These are phyloP conservation scores for Peltaster fructicola DNA, from an alignment of 2,329 filamentous ascomycete species.

Conservation along the genomic window DNA sequence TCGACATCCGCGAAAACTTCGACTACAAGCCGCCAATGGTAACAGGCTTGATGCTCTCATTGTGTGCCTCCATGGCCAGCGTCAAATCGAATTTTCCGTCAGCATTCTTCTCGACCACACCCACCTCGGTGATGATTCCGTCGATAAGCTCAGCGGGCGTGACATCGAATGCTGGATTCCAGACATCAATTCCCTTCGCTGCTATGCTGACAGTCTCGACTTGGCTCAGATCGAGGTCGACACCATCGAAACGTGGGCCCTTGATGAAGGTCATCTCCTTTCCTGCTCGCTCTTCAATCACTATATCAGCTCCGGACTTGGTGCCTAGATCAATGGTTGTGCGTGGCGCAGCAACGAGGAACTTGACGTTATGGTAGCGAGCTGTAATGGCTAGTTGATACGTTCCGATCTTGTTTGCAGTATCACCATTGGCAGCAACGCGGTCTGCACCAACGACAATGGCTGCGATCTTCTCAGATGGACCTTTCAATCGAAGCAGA, in stretches of 20 bases:
- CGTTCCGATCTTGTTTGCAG: constrained; percentile 96
- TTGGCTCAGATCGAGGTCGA: constrained; percentile 41
- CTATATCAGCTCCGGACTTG: constrained; percentile 57
- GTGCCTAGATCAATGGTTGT: constrained; percentile 85
- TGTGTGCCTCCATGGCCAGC: constrained; percentile 16
- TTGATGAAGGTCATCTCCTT: constrained; percentile 73
- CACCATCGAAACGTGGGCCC: constrained; percentile 47
- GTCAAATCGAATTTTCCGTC: constrained; percentile 47
- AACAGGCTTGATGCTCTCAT: constrained; percentile 17
- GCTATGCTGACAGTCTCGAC: constrained; percentile 66
- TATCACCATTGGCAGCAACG: constrained; percentile 91
- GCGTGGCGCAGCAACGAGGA: constrained; percentile 83
- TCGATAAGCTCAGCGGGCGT: constrained; percentile 82
- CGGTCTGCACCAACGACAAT: constrained; percentile 91
- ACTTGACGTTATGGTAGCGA: constrained; percentile 73
- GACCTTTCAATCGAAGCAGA: constrained; percentile 49
- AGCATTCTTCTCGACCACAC: constrained; percentile 60
- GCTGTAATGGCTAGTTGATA: constrained; percentile 87
- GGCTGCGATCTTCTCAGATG: constrained; percentile 52
- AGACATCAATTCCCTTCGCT: constrained; percentile 58
- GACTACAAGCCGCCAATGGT: constrained; percentile 16
- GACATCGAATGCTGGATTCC: constrained; percentile 96
- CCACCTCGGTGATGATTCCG: constrained; percentile 82
- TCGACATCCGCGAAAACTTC: no score
- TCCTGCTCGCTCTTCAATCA: constrained; percentile 71